phyloP scores from a whole-genome alignment of 1,284 basidiomycete genomes.

The Tilletiaria anomala region DNA sequence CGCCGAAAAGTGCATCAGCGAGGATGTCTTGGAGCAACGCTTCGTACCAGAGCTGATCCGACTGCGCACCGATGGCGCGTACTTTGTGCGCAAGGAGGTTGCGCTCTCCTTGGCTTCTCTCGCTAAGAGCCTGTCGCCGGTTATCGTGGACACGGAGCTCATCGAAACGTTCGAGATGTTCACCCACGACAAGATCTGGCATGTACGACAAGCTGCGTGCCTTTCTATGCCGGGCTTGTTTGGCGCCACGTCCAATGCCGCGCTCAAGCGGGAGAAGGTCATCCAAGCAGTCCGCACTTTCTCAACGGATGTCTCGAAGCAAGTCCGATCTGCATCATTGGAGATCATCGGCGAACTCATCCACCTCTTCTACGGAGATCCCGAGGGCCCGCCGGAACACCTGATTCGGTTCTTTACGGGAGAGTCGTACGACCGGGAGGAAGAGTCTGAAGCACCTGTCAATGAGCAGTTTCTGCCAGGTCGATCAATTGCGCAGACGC shows the following conservation, averaged over 20 bases:
- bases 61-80: slow-evolving; percentile 60
- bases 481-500: no score
- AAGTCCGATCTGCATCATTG: slow-evolving; percentile 66
- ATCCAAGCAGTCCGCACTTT: slow-evolving; percentile 42
- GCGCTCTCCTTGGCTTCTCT: slow-evolving; percentile 75
- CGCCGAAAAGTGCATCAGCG: slow-evolving; percentile 43
- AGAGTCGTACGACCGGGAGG: slow-evolving; percentile 39
- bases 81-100: slow-evolving; percentile 76
- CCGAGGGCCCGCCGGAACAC: slow-evolving; percentile 51
- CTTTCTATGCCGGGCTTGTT: slow-evolving; percentile 71
- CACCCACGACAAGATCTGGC: slow-evolving; percentile 57
- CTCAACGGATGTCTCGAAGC: slow-evolving; percentile 52
- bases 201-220: slow-evolving; percentile 77
- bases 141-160: slow-evolving; percentile 22
- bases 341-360: slow-evolving; percentile 85
- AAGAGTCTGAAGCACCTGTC: slow-evolving; percentile 1
- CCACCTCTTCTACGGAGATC: slow-evolving; percentile 60
- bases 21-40: slow-evolving; percentile 43
- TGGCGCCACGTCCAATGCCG: slow-evolving; percentile 12
- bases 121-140: slow-evolving; percentile 54
- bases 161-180: slow-evolving; percentile 62
- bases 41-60: slow-evolving; percentile 72
- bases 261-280: slow-evolving; percentile 16
- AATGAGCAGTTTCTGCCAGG: slow-evolving; percentile 1
- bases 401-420: slow-evolving; percentile 65